phyloP scores from a whole-genome alignment of 441 rosid species.

The Populus trichocarpa region DNA sequence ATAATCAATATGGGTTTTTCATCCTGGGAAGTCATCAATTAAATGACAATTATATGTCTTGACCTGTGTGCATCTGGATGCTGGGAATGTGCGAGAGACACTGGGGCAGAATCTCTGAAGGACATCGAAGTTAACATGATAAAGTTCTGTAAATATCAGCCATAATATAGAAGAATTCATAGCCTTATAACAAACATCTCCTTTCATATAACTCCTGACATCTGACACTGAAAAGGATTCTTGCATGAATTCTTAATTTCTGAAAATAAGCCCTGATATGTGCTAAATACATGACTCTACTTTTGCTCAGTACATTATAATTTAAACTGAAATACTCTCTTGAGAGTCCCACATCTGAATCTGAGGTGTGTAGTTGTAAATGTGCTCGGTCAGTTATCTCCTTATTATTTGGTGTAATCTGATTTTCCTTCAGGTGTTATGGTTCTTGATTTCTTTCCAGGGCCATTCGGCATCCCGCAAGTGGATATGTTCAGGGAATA shows the following conservation, averaged over 20 bases:
- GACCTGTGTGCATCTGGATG: slow-evolving; percentile 1
- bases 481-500: slow-evolving; percentile 98
- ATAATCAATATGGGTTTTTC: background rate
- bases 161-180: background rate
- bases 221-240: background rate
- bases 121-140: background rate
- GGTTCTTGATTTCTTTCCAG: slow-evolving; percentile 41
- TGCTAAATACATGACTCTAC: background rate
- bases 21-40: background rate
- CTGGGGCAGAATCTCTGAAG: background rate
- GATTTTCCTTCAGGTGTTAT: slow-evolving; percentile 15
- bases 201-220: background rate
- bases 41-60: background rate
- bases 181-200: background rate
- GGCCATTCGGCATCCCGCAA: slow-evolving; percentile 99
- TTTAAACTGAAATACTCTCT: background rate
- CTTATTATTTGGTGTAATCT: slow-evolving; percentile 10
- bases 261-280: background rate
- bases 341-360: background rate
- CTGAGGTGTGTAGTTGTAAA: background rate
- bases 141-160: background rate
- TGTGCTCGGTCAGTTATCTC: background rate
- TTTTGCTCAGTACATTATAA: slow-evolving; percentile 2
- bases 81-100: background rate
- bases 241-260: background rate